Percentiles rank a stretch among this genome's conserved stretches.
These are phyloP conservation scores for Chalciporus sp. DNA, from an alignment of 1,284 basidiomycete species.

Conservation along the genomic window DNA sequence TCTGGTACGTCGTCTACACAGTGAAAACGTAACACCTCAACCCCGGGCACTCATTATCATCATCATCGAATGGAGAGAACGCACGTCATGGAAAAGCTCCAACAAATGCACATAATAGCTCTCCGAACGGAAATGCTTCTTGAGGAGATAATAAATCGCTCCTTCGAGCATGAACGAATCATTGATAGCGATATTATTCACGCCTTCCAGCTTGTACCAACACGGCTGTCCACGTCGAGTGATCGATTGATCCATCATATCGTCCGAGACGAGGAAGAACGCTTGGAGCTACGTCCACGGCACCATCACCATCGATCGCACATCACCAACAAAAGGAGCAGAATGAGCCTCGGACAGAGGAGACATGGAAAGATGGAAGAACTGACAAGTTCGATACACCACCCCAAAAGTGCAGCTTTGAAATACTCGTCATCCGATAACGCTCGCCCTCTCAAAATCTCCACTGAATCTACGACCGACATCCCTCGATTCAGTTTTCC, in stretches of 20 bases:
- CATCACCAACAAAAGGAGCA: not conserved
- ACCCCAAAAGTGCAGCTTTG: constrained; percentile 89
- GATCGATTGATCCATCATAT: constrained; percentile 95
- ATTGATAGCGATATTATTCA: constrained; percentile 93
- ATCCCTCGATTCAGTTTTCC: constrained; percentile 97
- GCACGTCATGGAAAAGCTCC: constrained; percentile 87
- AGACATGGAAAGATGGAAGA: not conserved
- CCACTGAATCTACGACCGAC: constrained; percentile 91
- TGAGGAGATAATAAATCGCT: constrained; percentile 91
- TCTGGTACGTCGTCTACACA: constrained; percentile 82
- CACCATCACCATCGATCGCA: not conserved
- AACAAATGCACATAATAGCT: constrained; percentile 87
- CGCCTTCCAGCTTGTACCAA: constrained; percentile 83
- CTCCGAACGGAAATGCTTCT: constrained; percentile 84
- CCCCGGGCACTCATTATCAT: too few relatives aligned
- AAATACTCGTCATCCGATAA: constrained; percentile 86
- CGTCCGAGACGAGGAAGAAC: constrained; percentile 97
- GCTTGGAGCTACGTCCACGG: constrained; percentile 78
- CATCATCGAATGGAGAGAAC: constrained; percentile 18
- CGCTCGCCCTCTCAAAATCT: constrained; percentile 78
- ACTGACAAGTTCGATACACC: constrained; percentile 93
- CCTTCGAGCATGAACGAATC: constrained; percentile 97
- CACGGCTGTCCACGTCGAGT: constrained; percentile 98
- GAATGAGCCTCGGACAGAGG: too few relatives aligned
- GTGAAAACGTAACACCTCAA: not conserved